Evolutionary conservation across 2,329 filamentous ascomycete genomes (phyloP), one percentile per base, ranked within the genome.

Genomic region (Metarhizium brunneum): DNA sequence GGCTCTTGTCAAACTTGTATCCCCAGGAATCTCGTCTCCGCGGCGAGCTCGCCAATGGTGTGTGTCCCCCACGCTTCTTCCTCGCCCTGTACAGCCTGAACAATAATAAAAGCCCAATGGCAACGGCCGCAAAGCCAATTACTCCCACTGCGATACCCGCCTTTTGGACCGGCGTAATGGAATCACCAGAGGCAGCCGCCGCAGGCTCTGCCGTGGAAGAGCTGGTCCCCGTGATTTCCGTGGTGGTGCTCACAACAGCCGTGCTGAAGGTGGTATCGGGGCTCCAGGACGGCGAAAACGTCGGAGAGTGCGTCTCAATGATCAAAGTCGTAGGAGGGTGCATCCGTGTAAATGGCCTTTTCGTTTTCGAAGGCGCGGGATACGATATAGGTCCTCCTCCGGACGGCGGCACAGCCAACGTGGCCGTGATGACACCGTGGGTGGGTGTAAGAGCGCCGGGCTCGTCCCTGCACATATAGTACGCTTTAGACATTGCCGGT

Each of bases 71-170:
- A 32, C 62, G 67, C 52, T 72, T 72, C 20, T 67, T 71, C 62
- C 66, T 71, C 52, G 69, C 71, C n/a, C 78, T 74, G 56, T 64
- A 65, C 48, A 61, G 62, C 49, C 76, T 70, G 3, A 73, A 71
- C 14, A 79, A 54, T 7, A 80, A 61, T 29, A 83, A 73, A 13
- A 79, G 64, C 4, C 71, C 72, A 32, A 82, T 62, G 6, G 74
- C 77, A 18, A 85, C 61, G 4, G 75, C 66, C 3, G 77, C 69
- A 1, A 75, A 76, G 4, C 76, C 78, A 4, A 76, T 73, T 11
- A 76, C 71, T 6, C 81, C 84, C 4, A 83, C 71, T 1, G 77
- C 72, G 57, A 87, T 83, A 6, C 83, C 84, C 18, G 76, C 76
- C 50, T 86, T 75, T 58, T 84, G 79, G 4, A 68, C 69, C 6